phyloP scores from a whole-genome alignment of 306 rosid genomes.

The Cicer pinnatifidum region DNA sequence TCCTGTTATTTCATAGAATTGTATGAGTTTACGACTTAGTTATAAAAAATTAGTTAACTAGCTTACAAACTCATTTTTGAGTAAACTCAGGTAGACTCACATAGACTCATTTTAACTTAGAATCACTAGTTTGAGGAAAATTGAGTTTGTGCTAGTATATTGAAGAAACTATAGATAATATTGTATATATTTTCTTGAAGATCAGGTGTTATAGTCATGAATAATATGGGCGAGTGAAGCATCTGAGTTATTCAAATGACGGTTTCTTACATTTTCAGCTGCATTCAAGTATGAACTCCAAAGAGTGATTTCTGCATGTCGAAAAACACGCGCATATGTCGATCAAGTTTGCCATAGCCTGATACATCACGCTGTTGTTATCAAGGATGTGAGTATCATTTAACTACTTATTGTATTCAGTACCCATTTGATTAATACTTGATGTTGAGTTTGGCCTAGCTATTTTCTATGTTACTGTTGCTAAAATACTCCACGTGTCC shows the following conservation, averaged over 20 bases:
- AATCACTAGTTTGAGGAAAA: too few species aligned
- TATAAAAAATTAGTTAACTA: too few species aligned
- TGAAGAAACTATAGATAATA: neutral
- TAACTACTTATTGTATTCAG: constrained; percentile 32
- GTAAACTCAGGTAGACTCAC: too few species aligned
- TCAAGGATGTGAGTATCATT: constrained; percentile 62
- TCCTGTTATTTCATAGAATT: too few species aligned
- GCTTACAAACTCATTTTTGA: too few species aligned
- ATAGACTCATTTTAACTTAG: too few species aligned
- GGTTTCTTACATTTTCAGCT: constrained; percentile 55
- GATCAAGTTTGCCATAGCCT: constrained; percentile 62
- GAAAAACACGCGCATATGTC: constrained; percentile 66
- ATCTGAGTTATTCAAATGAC: constrained; percentile 31
- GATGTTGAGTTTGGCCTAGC: constrained; percentile 13
- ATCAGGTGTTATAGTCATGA: neutral
- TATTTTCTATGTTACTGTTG: constrained; percentile 1
- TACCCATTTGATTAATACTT: constrained; percentile 22
- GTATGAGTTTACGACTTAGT: too few species aligned
- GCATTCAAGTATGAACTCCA: constrained; percentile 76
- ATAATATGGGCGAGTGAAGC: constrained; percentile 33
- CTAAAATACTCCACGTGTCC: constrained; percentile 17
- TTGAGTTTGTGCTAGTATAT: neutral
- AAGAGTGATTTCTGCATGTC: constrained; percentile 73
- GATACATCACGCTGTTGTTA: constrained; percentile 56
- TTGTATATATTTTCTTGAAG: constrained; percentile 28